Evolutionary conservation across 352 stramenopile species (phyloP).

Genomic region (Phytopythium helicoides): DNA sequence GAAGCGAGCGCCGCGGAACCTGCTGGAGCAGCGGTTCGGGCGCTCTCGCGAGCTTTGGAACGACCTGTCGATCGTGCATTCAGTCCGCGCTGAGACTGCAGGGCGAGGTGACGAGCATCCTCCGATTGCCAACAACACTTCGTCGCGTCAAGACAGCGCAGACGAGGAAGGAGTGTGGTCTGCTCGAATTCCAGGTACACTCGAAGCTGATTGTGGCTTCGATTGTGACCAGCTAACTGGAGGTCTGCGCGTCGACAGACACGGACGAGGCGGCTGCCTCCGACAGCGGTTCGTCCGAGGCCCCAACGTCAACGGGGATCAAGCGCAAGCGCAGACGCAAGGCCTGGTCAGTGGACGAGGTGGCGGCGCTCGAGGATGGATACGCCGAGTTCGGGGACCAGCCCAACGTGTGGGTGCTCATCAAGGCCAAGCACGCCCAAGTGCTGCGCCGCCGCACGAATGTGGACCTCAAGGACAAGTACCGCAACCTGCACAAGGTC

Average conservation of each 20-base stretch:
- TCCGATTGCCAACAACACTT: background rate
- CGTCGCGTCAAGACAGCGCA: background rate
- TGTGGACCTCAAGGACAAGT: slow-evolving; percentile 85
- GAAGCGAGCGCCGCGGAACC: slow-evolving; percentile 22
- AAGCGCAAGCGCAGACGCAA: slow-evolving; percentile 22
- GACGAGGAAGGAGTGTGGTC: slow-evolving; percentile 6
- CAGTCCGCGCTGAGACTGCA: slow-evolving; percentile 6
- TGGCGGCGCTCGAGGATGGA: slow-evolving; percentile 54
- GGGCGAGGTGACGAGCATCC: too few species aligned
- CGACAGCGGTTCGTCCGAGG: background rate
- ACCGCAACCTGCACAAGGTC: slow-evolving; percentile 65
- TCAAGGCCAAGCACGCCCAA: slow-evolving; percentile 54
- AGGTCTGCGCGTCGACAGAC: background rate
- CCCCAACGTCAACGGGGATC: slow-evolving; percentile 1
- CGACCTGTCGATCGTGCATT: slow-evolving; percentile 32
- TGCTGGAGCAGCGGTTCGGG: slow-evolving; percentile 30
- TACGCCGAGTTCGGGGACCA: slow-evolving; percentile 45
- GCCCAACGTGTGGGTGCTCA: slow-evolving; percentile 64
- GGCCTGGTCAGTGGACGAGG: slow-evolving; percentile 55
- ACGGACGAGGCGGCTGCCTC: slow-evolving; percentile 1
- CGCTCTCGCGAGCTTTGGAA: slow-evolving; percentile 27
- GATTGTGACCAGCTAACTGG: background rate
- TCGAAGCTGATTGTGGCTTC: background rate
- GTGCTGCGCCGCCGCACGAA: slow-evolving; percentile 55
- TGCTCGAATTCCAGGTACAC: background rate